Evolutionary conservation across 768 basidiomycete species (phyloP), one percentile per base, ranked within the genome.

Genomic region (Tylopilus sp.): DNA sequence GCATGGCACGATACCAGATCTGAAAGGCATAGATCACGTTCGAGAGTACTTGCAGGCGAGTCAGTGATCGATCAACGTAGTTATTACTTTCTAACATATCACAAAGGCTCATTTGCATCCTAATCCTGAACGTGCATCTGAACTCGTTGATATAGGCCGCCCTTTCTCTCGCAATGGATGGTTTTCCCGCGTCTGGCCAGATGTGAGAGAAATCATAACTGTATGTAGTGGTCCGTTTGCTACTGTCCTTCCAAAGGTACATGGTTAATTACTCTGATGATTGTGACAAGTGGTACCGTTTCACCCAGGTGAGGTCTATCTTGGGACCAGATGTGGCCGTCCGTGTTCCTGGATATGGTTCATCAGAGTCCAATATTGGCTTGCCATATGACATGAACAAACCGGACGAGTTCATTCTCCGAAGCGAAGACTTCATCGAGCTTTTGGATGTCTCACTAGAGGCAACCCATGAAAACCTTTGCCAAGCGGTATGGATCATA

Each of bases 181-280:
- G 62, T 36, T 43, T 3, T 9, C 49, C 4, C 51, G 53, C 2
- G 50, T 62, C 19, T 64, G 60, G 62, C 63, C 60, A 14, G 29
- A 53, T 0, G 53, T 24, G 10, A 48, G 9, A 1, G 17, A 21
- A 6, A 17, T 64, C 2, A 11, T 13, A 13, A 45, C 45, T 24
- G 41, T 58, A 45, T 52, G 44, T 13, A 59, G 45, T 37, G 59
- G 59, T 11, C 44, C 40, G 29, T 61, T 55, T 45, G 40, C 46
- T 4, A 46, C 30, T 3, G 52, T 38, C 6, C n/a, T 64, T 28
- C 60, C 60, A 2, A 59, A 54, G 49, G 62, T 59, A 10, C 10
- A 22, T 42, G 22, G 3, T 31, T 14, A 3, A 11, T 10, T 13
- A 12, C 1, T 29, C 7, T 6, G 9, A 16, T 17, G 14, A 17